Conservation (phyloP, 345 rosid genomes). For the Eucalyptus viminalis region DNA sequence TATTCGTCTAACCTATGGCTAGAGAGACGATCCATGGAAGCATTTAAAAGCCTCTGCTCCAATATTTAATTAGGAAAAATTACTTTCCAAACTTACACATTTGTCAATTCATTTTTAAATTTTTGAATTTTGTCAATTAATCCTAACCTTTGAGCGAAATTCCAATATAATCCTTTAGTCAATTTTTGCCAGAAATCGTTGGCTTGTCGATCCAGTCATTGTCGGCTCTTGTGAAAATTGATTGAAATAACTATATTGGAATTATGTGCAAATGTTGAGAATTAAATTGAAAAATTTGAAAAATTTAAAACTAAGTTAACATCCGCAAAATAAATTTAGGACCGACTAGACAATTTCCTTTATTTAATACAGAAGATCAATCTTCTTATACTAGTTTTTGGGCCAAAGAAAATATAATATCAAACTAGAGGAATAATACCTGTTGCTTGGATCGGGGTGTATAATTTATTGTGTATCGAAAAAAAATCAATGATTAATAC, state of each 20-base stretch:
- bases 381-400: background rate
- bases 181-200: background rate
- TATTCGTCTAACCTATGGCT: background rate
- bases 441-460: background rate
- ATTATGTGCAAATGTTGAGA: too few relatives aligned
- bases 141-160: background rate
- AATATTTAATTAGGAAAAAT: background rate
- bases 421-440: background rate
- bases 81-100: background rate
- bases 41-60: background rate
- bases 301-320: fast-evolving
- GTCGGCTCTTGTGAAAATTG: too few relatives aligned
- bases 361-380: background rate
- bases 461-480: background rate
- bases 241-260: too few relatives aligned
- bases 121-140: background rate
- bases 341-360: background rate
- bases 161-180: background rate
- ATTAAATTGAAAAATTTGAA: background rate
- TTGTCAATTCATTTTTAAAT: background rate
- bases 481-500: too few relatives aligned
- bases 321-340: fast-evolving
- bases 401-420: background rate
- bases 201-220: too few relatives aligned
- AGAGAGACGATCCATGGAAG: background rate